These are phyloP conservation scores for Zasmidium citrigriseum DNA, from an alignment of 2,329 filamentous ascomycete species.

Conservation along the genomic window DNA sequence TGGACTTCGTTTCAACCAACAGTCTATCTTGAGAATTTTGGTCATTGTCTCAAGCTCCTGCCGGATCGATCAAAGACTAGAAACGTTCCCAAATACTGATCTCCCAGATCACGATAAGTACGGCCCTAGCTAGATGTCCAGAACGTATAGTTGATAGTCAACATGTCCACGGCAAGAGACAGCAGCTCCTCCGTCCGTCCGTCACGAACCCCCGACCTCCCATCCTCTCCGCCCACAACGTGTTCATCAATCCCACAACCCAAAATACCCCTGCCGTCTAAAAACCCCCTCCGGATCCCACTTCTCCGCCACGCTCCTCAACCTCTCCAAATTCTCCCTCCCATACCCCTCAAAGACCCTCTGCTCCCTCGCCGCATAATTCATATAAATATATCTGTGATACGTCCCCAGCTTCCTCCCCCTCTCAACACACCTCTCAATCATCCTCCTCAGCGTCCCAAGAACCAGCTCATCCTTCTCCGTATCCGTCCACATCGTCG, in stretches of 20 bases:
- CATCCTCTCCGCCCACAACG: too few relatives aligned
- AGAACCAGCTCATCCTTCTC: constrained; percentile 3
- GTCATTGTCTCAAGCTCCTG: too few relatives aligned
- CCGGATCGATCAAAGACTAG: too few relatives aligned
- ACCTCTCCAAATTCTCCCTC: constrained; percentile 9
- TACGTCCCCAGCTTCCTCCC: constrained; percentile 3
- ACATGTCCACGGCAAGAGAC: too few relatives aligned
- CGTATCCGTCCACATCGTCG: constrained; percentile 8
- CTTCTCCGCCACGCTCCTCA: constrained; percentile 13
- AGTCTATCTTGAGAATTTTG: too few relatives aligned
- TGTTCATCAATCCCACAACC: constrained; percentile 14
- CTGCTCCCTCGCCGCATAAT: constrained; percentile 17
- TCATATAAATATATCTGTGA: constrained; percentile 18
- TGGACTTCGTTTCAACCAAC: too few relatives aligned
- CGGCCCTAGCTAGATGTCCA: too few relatives aligned
- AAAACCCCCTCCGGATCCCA: constrained; percentile 17
- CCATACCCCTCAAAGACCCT: constrained; percentile 21
- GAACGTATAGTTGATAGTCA: too few relatives aligned
- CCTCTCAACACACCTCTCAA: constrained; percentile 3
- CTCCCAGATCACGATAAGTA: too few relatives aligned
- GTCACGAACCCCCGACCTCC: neutral
- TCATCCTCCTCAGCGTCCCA: neutral
- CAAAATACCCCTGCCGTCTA: constrained; percentile 12
- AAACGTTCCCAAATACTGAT: too few relatives aligned
- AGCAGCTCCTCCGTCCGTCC: neutral